Evolutionary conservation across 352 stramenopile species (phyloP), one percentile per base, ranked within the genome.

Genomic region (Globisporangium cystogenes): DNA sequence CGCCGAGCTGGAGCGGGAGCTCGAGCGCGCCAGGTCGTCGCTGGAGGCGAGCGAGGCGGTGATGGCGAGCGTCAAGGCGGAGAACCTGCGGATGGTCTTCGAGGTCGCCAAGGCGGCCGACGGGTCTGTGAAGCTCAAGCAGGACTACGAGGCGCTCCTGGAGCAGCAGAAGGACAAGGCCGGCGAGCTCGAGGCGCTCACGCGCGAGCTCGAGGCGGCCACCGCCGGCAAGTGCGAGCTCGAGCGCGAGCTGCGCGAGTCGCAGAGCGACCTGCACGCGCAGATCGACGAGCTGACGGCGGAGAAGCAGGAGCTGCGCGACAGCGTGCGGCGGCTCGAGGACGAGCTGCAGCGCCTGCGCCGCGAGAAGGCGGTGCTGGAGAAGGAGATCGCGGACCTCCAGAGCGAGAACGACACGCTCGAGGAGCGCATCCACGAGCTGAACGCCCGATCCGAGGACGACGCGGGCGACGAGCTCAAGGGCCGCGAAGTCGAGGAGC

Each of bases 11-110:
- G 49, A 57, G 26, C 43, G 55, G 27, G 55, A 76, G 37, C 51
- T 83, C 3, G 60, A 70, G 48, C 52, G 60, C 20, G 66, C 68
- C 8, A 76, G 57, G 26, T 45, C 50, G 20, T 65, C 60, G 20
- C 24, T 84, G 27, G 58, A 79, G 29, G 67, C 68, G 21, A 46
- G 63, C 7, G 63, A 84, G 42, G 55, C 67, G 16, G 74, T 88
- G 59, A 71, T 89, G 55, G 57, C 60, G 29, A 65, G 74, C 3
- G 73, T 82, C 44, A 86, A 87, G 61, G 68, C 72, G 15, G 81
- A 92, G 50, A 92, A 92, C 46, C 55, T 80, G 41, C 74, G 78
- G 0, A 87, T 90, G 78, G 65, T 85, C 15, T 89, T 90, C 52
- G 76, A 90, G 29, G 73, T 90, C 21, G 78, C 78, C 1, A 85